Evolutionary conservation across 345 rosid genomes (phyloP), one percentile per base, ranked within the genome.

Genomic region (Cardamine resedifolia): DNA sequence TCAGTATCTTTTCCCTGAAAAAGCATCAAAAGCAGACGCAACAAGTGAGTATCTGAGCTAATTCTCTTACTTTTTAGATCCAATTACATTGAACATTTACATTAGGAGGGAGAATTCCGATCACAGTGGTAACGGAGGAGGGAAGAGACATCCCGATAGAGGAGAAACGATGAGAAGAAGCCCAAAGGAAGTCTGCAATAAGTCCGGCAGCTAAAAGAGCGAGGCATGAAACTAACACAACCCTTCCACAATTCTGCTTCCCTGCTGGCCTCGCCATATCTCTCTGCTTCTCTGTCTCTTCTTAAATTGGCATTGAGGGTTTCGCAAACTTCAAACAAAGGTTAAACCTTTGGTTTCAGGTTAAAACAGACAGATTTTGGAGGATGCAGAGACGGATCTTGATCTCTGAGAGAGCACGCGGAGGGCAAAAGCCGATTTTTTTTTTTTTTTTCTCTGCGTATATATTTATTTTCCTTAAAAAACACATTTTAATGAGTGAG

Each of bases 141-240:
- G 58, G 58, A 66, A 78, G 58, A 36, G 81, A 61, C 68, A 71
- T 36, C 2, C 62, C 70, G 61, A 79, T 33, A 58, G 86, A 67
- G 59, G 85, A 68, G 80, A 85, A 84, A 19, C 73, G 83, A 10
- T 88, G 83, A 70, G 92, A 85, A 67, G 96, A 87, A 60, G 91
- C 96, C 96, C 99, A 90, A n/a, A 89, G 71, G 66, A 85, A 87
- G 79, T 90, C 88, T 4, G 87, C 88, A 41, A 91, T 31, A 53
- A 91, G 83, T 16, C 90, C 95, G 27, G 79, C 66, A 21, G 88
- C 88, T 39, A 94, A 33, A 49, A 88, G 64, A 11, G 65, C 71
- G 24, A 88, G 79, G 59, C 80, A 81, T 6, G 71, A 69, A 61
- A 81, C 34, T 59, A 84, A 80, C 67, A 84, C 77, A 36, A 83